A percentile compares a stretch with the other conserved stretches of the same genome.
Conservation (phyloP, 257 asterid species). For the Scutellaria galericulata region DNA sequence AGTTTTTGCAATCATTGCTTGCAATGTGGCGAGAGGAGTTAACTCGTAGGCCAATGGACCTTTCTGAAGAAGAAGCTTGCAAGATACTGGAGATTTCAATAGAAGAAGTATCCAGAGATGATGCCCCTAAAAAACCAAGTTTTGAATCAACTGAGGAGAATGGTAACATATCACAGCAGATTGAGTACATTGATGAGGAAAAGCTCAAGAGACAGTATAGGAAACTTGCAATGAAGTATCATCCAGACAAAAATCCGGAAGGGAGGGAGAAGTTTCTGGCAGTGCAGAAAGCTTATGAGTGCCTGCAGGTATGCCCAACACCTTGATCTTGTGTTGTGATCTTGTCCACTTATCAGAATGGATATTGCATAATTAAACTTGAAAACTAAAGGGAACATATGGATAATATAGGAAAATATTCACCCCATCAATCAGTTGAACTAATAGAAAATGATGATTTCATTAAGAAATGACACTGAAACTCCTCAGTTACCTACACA, state of each 20-base stretch:
- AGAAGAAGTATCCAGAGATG: slow-evolving; percentile 91
- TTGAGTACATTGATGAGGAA: slow-evolving; percentile 94
- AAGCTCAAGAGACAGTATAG: slow-evolving; percentile 96
- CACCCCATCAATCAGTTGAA: neutral
- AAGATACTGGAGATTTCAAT: slow-evolving; percentile 87
- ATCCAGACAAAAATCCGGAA: slow-evolving; percentile 98
- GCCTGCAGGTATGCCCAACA: slow-evolving; percentile 76
- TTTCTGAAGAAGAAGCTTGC: slow-evolving; percentile 98
- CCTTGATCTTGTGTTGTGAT: slow-evolving; percentile 26
- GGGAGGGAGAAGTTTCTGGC: slow-evolving; percentile 97
- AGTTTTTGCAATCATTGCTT: slow-evolving; percentile 93
- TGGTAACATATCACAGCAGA: slow-evolving; percentile 71
- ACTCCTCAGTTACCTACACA: neutral
- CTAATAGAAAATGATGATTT: no score
- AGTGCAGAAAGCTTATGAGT: slow-evolving; percentile 97
- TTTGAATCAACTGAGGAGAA: slow-evolving; percentile 54
- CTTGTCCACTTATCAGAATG: slow-evolving; percentile 27
- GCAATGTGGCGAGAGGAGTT: slow-evolving; percentile 99
- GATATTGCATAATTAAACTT: slow-evolving; percentile 22
- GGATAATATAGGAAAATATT: neutral
- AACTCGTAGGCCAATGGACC: slow-evolving; percentile 98
- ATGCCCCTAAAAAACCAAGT: slow-evolving; percentile 60
- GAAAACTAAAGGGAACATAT: slow-evolving; percentile 6
- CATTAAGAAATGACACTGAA: no score
- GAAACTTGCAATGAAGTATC: slow-evolving; percentile 98